These are phyloP conservation scores for Paramecium caudatum DNA, from an alignment of 73 alveolate genomes.

Conservation along the genomic window DNA sequence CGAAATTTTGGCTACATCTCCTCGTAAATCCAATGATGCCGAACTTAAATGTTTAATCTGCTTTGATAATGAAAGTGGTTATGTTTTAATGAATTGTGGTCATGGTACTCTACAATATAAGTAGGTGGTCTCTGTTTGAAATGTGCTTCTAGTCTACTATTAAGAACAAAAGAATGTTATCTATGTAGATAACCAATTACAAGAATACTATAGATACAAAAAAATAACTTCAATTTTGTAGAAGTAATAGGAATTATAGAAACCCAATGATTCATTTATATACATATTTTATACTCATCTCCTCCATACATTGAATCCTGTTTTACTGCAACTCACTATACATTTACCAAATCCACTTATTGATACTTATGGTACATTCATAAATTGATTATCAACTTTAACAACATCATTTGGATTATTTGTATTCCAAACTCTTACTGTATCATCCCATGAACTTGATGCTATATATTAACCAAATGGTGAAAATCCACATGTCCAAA, in stretches of 20 bases:
- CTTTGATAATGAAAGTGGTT: constrained; percentile 45
- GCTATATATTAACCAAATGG: constrained; percentile 47
- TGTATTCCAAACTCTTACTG: constrained; percentile 55
- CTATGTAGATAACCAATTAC: constrained; percentile 52
- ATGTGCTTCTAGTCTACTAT: constrained; percentile 47
- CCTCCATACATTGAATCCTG: constrained; percentile 37
- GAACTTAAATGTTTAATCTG: constrained; percentile 47
- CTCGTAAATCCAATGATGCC: constrained; percentile 43
- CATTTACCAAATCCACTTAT: constrained; percentile 13
- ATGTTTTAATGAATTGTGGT: constrained; percentile 65
- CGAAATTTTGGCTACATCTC: constrained; percentile 45
- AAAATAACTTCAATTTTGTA: constrained; percentile 22
- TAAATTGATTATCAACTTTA: neutral
- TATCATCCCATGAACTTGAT: constrained; percentile 54
- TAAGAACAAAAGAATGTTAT: constrained; percentile 15
- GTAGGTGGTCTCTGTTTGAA: constrained; percentile 58
- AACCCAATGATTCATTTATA: constrained; percentile 20
- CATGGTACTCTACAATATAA: neutral
- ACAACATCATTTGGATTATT: neutral
- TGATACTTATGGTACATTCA: neutral
- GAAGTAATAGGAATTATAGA: constrained; percentile 46
- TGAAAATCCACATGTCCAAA: constrained; percentile 38
- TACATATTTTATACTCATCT: too few species aligned
- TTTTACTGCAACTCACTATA: neutral
- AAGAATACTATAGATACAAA: constrained; percentile 20